Evolutionary conservation across 352 stramenopile genomes (phyloP).

Genomic region (Stramenopiles sp.): DNA sequence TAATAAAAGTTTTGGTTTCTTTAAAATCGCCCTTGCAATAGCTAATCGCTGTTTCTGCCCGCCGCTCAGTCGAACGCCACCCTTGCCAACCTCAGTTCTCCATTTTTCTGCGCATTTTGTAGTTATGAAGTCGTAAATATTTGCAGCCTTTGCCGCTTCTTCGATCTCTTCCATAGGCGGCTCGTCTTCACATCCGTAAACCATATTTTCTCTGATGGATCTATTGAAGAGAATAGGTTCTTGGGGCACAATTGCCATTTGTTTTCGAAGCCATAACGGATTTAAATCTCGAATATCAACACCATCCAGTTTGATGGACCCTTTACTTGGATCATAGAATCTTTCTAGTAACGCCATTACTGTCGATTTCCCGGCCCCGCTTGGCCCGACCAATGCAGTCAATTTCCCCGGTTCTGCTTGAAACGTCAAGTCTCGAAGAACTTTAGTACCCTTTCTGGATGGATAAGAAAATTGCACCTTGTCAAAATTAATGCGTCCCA

Average conservation of each 20-base stretch:
- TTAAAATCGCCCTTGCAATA: conserved; percentile 47
- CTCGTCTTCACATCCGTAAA: conserved; percentile 28
- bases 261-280: background rate
- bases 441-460: conserved; percentile 30
- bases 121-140: conserved; percentile 6
- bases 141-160: conserved; percentile 1
- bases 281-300: conserved; percentile 8
- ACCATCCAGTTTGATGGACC: conserved; percentile 33
- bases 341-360: conserved; percentile 41
- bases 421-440: conserved; percentile 21
- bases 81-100: conserved; percentile 13
- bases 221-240: conserved; percentile 15
- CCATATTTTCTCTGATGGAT: conserved; percentile 54
- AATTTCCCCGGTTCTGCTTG: conserved; percentile 41
- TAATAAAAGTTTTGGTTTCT: conserved; percentile 42
- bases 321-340: conserved; percentile 40
- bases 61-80: conserved; percentile 41
- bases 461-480: conserved; percentile 73
- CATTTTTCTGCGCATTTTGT: conserved; percentile 8
- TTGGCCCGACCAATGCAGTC: conserved; percentile 42
- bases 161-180: background rate
- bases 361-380: conserved; percentile 47
- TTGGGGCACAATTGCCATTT: conserved; percentile 13
- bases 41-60: conserved; percentile 48
- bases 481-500: conserved; percentile 50